Evolutionary conservation across 305 asterid genomes (phyloP).

Genomic region (Euphrasia arctica): DNA sequence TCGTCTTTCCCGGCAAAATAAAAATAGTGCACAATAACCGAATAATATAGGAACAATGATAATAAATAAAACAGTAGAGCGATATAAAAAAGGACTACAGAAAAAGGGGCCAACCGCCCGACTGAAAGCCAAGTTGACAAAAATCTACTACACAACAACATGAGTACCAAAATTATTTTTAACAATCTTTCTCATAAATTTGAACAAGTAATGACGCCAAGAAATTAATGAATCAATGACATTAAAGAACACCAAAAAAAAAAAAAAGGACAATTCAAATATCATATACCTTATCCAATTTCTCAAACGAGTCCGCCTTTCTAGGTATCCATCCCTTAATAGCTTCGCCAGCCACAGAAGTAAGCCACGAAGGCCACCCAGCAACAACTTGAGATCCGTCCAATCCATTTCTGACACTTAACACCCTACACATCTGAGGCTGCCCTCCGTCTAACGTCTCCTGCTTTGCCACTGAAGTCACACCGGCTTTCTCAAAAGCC

Average conservation of each 20-base stretch:
- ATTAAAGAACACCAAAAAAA: conserved; percentile 10
- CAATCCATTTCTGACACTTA: conserved; percentile 59
- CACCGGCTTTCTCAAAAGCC: conserved; percentile 41
- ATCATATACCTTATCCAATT: conserved; percentile 69
- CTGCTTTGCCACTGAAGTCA: conserved; percentile 32
- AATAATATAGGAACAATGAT: not conserved
- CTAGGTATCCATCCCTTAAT: conserved; percentile 92
- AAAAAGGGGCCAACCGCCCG: not conserved
- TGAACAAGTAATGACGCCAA: not conserved
- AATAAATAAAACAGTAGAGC: not conserved
- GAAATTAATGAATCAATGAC: not conserved
- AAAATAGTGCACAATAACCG: not conserved
- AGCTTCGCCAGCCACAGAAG: conserved; percentile 89
- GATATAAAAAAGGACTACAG: conserved; percentile 6
- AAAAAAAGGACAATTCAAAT: conserved; percentile 9
- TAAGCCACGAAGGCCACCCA: conserved; percentile 92
- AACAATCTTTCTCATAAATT: not conserved
- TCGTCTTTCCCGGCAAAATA: not conserved
- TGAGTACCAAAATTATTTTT: conserved; percentile 1
- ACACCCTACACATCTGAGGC: conserved; percentile 58
- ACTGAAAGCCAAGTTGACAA: not conserved
- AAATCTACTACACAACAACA: not conserved
- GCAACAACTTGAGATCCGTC: conserved; percentile 80
- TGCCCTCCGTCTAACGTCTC: conserved; percentile 34
- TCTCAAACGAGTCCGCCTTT: conserved; percentile 78